phyloP scores from a whole-genome alignment of 768 basidiomycete genomes.

The Pleurotus pulmonarius region DNA sequence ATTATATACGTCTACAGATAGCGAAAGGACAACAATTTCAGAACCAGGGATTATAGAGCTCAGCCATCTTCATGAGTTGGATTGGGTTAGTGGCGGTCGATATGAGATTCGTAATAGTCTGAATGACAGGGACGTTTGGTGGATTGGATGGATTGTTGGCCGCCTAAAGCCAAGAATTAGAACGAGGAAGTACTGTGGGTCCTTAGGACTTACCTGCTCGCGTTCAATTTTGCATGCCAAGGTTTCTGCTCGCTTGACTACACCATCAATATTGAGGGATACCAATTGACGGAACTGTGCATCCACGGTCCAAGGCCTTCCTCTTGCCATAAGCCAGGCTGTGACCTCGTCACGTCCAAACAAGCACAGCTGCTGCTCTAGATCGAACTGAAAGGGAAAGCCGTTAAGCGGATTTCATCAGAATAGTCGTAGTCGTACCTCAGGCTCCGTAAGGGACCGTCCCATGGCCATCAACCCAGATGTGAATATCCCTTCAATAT shows the following conservation, averaged over 20 bases:
- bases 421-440: conserved; percentile 45
- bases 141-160: conserved; percentile 31
- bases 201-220: conserved; percentile 54
- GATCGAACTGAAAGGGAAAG: conserved; percentile 59
- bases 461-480: conserved; percentile 89
- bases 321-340: conserved; percentile 62
- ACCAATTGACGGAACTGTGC: conserved; percentile 50
- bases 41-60: conserved; percentile 86
- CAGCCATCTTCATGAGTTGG: conserved; percentile 81
- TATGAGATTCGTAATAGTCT: conserved; percentile 80
- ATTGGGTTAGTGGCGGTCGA: conserved; percentile 84
- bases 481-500: conserved; percentile 86
- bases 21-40: conserved; percentile 27
- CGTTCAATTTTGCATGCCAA: conserved; percentile 87
- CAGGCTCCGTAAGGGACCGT: conserved; percentile 85
- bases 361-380: conserved; percentile 88
- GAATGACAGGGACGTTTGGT: conserved; percentile 55
- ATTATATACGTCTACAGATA: too few species aligned
- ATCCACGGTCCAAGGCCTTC: conserved; percentile 57
- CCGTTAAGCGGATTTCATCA: neutral
- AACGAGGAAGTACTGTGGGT: neutral
- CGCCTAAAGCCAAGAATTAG: conserved; percentile 21
- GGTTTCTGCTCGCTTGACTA: conserved; percentile 77
- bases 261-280: conserved; percentile 55
- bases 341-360: conserved; percentile 93